Evolutionary conservation across 1,284 basidiomycete genomes (phyloP), one percentile per base, ranked within the genome.

Genomic region (Ustilago loliicola): DNA sequence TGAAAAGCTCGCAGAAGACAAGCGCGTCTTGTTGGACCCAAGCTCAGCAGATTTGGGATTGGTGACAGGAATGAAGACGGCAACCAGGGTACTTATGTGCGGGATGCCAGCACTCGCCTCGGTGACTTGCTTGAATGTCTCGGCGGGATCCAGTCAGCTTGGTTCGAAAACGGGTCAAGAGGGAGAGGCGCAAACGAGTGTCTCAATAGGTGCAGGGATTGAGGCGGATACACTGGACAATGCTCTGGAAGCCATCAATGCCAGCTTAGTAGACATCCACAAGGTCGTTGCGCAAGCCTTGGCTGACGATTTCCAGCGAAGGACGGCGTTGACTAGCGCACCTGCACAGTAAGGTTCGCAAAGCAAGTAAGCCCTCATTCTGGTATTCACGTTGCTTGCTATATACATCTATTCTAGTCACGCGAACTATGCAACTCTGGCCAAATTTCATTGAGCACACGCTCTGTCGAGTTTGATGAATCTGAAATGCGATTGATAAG

Each of bases 41-140:
- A 92, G 90, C 1, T 90, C 91, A 52, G 88, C 90, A 51, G 95
- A 96, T 92, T 34, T 72, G 2, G 64, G 60, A 0, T 27, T 66
- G 7, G 7, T 88, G 88, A 19, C 92, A 89, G 71, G 61, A 1
- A 64, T 72, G 61, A 74, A 66, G 42, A 67, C 64, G 1, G 67
- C 67, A 19, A 68, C 71, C 3, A 64, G 76, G 6, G 61, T 97
- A 17, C 90, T 93, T 0, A 86, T 96, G 30, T 91, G 94, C 0
- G 93, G 91, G 70, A 91, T 98, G 89, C 96, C 96, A 56, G 95
- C 96, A 0, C 88, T 98, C n/a, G 91, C 90, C n/a, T 92, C 90
- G 11, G 88, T 96, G 13, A 96, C 95, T 2, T 79, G 76, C 30
- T 60, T 79, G 47, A 67, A 72, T 17, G 56, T 79, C 34, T 61